Percentiles rank a stretch among this genome's conserved stretches.
Conservation (phyloP, 495 filamentous ascomycete genomes). For the Hyaloscypha hepaticicola region DNA sequence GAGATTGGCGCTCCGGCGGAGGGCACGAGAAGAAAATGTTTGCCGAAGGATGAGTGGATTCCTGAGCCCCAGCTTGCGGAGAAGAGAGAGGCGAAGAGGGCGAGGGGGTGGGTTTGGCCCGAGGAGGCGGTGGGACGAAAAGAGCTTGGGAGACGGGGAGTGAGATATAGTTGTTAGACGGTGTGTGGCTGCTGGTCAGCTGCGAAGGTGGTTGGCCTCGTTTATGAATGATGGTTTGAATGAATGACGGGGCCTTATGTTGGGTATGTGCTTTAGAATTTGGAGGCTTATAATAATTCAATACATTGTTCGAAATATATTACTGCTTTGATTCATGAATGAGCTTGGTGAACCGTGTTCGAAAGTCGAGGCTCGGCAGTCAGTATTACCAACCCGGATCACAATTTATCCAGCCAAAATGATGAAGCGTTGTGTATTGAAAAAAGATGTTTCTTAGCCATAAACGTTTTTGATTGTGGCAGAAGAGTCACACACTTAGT, state of each 20-base stretch:
- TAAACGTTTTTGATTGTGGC: too few species aligned
- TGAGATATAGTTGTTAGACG: slow-evolving; percentile 42
- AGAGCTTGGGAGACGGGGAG: slow-evolving; percentile 57
- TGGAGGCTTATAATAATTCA: slow-evolving; percentile 1
- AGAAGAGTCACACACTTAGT: too few species aligned
- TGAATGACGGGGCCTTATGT: not conserved
- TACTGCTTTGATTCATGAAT: not conserved
- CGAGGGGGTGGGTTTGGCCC: slow-evolving; percentile 81
- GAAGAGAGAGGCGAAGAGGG: slow-evolving; percentile 78
- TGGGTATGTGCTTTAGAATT: not conserved
- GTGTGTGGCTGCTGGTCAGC: slow-evolving; percentile 22
- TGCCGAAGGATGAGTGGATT: slow-evolving; percentile 81
- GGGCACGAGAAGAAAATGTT: slow-evolving; percentile 67
- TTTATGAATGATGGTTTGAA: not conserved
- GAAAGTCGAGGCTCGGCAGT: too few species aligned
- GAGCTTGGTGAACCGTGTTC: not conserved
- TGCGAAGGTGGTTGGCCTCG: not conserved
- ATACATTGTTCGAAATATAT: not conserved
- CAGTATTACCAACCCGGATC: too few species aligned
- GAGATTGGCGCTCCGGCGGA: slow-evolving; percentile 82
- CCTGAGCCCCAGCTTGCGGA: slow-evolving; percentile 79
- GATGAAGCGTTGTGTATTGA: too few species aligned
- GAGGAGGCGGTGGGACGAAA: slow-evolving; percentile 61
- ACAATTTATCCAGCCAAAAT: too few species aligned
- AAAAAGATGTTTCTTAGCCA: too few species aligned